Conservation (phyloP, 2,329 filamentous ascomycete species). For the Microsporum audouinii region DNA sequence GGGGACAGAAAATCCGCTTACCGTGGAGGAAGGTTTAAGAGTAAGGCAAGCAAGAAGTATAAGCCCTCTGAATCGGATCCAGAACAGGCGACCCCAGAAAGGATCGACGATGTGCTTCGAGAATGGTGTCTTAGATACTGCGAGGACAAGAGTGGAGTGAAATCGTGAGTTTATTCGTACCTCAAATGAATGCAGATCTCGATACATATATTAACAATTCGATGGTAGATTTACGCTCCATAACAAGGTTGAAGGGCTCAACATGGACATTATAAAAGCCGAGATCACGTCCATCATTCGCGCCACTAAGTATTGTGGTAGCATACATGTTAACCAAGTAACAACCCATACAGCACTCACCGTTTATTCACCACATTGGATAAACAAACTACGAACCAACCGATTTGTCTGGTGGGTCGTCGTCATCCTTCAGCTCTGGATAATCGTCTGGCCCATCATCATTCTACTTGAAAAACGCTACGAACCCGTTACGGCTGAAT, state of each 20-base stretch:
- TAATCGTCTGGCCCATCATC: slow-evolving; percentile 31
- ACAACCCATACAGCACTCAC: slow-evolving; percentile 23
- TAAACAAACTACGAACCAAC: slow-evolving; percentile 28
- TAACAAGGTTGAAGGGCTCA: slow-evolving; percentile 18
- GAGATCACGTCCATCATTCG: slow-evolving; percentile 28
- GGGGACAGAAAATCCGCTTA: slow-evolving; percentile 18
- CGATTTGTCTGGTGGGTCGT: slow-evolving; percentile 25
- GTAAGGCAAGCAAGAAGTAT: slow-evolving; percentile 5
- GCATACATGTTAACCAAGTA: slow-evolving; percentile 18
- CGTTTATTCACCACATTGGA: slow-evolving; percentile 30
- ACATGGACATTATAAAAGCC: slow-evolving; percentile 19
- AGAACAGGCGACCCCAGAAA: slow-evolving; percentile 11
- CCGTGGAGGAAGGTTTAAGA: slow-evolving; percentile 19
- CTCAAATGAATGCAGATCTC: not conserved
- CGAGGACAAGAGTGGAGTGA: slow-evolving; percentile 24
- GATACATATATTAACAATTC: not conserved
- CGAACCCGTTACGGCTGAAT: slow-evolving; percentile 23
- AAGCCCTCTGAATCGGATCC: not conserved
- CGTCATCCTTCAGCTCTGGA: slow-evolving; percentile 31
- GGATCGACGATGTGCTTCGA: slow-evolving; percentile 9
- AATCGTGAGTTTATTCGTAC: slow-evolving; percentile 22
- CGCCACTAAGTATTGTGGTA: slow-evolving; percentile 28
- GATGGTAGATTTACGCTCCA: slow-evolving; percentile 21
- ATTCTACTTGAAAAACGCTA: slow-evolving; percentile 29
- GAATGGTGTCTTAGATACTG: slow-evolving; percentile 30